Base-by-base conservation (phyloP, 441 rosid genomes). In the Eruca vesicaria region DNA sequence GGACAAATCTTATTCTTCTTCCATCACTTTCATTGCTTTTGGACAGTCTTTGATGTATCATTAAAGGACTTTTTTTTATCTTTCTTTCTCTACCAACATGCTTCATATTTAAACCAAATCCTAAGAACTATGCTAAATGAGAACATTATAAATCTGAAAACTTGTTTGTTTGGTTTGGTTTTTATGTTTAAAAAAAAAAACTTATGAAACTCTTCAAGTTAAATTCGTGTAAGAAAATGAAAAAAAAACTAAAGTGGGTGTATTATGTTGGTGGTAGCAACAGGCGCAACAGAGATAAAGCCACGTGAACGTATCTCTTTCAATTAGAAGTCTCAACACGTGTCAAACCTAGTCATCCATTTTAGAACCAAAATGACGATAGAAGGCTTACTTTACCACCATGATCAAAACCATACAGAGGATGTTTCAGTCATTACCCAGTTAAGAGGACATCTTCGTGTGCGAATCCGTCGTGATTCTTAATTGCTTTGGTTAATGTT, bases 231-330 rank as follows among this genome's bases (percentile, higher is more conserved):
- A 63, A 36, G 32, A 9, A 21, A 21, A 16, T 35, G n/a, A 26
- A 63, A 20, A 0, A 15, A n/a, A 12, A 57, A 61, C 26, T 3
- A 38, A 31, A 21, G 32, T 0, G 1, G 21, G 55, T 38, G 77
- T 78, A 73, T n/a, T 61, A 50, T 63, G 53, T 63, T 78, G 78
- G 74, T 79, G 78, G 69, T 29, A 61, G 74, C 11, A 78, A 72
- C 81, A 63, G 78, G 78, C 75, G 78, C 75, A 69, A 79, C 67
- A 59, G 59, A 64, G 75, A 63, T 75, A 57, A 9, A 57, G 75
- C 82, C 82, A 79, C 82, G 82, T 79, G 82, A 73, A 74, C 79
- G 75, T 73, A 73, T 69, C 72, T 69, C 75, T 68, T 69, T 65
- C 55, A 79, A 26, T 10, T 48, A 63, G 59, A 73, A 79, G 72